Base-by-base conservation (phyloP, 805 yeast genomes). In the Ogataea allantospora region DNA sequence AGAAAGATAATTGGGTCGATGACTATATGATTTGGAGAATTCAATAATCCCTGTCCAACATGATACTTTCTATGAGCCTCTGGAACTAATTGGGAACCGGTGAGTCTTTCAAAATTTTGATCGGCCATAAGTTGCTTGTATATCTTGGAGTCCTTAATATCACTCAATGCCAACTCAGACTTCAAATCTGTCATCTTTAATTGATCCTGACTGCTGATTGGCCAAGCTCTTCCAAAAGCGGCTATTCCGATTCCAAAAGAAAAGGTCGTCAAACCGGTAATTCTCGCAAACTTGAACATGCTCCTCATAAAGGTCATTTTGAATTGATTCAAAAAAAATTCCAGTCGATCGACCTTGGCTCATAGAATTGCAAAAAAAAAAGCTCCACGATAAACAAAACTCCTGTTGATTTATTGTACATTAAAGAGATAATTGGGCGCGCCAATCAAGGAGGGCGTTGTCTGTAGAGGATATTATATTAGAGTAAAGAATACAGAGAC, bases 1-100 rank as follows among this genome's bases (percentile, higher is more conserved):
- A 68, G 51, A 53, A 84, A 81, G 9, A 81, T 69, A 13, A 86
- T 60, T 0, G 96, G 96, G 51, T 87, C 95, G 17, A 85, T 75
- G 39, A 83, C 86, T 45, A 85, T 64, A 43, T 78, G 73, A 12
- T 77, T 71, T 2, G 77, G 75, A 0, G 95, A 89, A 47, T 75
- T 77, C 34, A 88, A 63, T 7, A 85, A 59, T 0, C 95, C 95
- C 34, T 79, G 76, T 0, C 83, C 79, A 7, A 83, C 87, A 59
- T 82, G 83, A 54, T 81, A 75, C 2, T 55, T 52, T 25, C 71
- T 72, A 52, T 83, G 88, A 6, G 77, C 77, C 29, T 59, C 66
- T 0, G 88, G 88, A 27, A 82, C 65, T 18, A 66, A 51, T 13
- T 70, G 63, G 2, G 77, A 71, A 18, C 68, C 70, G 1, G 58